Conservation (phyloP, 306 rosid genomes). For the Vigna mungo region DNA sequence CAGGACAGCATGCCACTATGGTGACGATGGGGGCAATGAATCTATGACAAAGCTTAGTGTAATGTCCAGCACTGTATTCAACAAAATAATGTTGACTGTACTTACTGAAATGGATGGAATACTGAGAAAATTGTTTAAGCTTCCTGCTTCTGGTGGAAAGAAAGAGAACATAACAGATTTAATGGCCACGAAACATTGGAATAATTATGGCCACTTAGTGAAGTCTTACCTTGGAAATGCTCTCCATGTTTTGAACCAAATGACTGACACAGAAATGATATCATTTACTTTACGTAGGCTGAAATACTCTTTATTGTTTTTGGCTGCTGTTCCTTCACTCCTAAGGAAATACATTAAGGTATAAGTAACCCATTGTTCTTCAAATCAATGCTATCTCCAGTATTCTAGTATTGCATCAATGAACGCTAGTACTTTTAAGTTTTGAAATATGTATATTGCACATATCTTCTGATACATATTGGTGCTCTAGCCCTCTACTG, state of each 20-base stretch:
- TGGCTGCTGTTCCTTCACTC: conserved; percentile 91
- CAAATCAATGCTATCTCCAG: conserved; percentile 22
- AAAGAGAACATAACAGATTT: conserved; percentile 73
- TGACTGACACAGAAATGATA: conserved; percentile 95
- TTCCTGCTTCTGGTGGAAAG: conserved; percentile 86
- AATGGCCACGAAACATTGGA: conserved; percentile 78
- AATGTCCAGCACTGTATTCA: conserved; percentile 87
- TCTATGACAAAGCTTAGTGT: conserved; percentile 62
- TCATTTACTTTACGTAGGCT: conserved; percentile 82
- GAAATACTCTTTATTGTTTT: conserved; percentile 76
- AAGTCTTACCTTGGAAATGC: conserved; percentile 97
- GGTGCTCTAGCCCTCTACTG: conserved; percentile 1
- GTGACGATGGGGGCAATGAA: conserved; percentile 77
- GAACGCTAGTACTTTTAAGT: conserved; percentile 26
- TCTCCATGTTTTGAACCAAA: conserved; percentile 89
- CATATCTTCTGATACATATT: conserved; percentile 33
- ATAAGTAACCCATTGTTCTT: conserved; percentile 30
- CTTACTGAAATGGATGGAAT: conserved; percentile 90
- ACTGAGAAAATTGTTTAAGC: conserved; percentile 76
- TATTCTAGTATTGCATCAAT: conserved; percentile 7
- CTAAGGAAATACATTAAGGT: conserved; percentile 91
- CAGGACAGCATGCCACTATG: conserved; percentile 92
- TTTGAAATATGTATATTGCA: conserved; percentile 9
- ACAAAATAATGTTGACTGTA: conserved; percentile 86
- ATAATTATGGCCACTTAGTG: conserved; percentile 70